Conservation (phyloP, 2,329 filamentous ascomycete species). For the Microdochium bolleyi region DNA sequence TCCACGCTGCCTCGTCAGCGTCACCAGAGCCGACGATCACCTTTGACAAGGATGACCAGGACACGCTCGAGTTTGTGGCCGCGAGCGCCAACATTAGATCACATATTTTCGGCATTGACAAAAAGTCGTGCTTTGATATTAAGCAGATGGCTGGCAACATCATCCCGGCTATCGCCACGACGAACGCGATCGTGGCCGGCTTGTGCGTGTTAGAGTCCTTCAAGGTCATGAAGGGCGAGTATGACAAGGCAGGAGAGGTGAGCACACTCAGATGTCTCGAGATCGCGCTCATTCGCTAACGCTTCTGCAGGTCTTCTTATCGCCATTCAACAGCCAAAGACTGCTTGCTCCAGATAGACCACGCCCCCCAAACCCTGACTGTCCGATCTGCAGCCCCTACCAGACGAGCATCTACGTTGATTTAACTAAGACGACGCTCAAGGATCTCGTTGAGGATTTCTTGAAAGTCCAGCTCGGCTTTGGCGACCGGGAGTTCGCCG, state of each 20-base stretch:
- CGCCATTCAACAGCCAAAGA: conserved; percentile 52
- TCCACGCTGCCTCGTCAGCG: conserved; percentile 32
- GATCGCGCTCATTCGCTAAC: conserved; percentile 2
- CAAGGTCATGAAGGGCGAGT: conserved; percentile 74
- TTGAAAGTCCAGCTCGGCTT: conserved; percentile 67
- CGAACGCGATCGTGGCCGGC: conserved; percentile 91
- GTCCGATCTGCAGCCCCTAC: conserved; percentile 73
- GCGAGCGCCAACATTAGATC: conserved; percentile 87
- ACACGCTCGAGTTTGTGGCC: conserved; percentile 91
- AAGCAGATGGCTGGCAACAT: conserved; percentile 99
- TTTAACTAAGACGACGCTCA: conserved; percentile 62
- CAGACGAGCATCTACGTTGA: conserved; percentile 63
- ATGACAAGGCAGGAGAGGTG: conserved; percentile 67
- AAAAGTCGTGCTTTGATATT: conserved; percentile 88
- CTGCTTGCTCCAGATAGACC: conserved; percentile 50
- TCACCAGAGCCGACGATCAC: conserved; percentile 54
- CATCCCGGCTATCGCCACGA: conserved; percentile 95
- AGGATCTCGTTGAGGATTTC: conserved; percentile 70
- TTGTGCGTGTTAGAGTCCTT: conserved; percentile 88
- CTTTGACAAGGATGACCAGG: conserved; percentile 95
- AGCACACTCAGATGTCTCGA: no score
- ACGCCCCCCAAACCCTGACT: conserved; percentile 67
- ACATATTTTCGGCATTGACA: conserved; percentile 78
- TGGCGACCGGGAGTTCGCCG: conserved; percentile 66
- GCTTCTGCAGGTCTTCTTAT: conserved; percentile 61